Base-by-base conservation (phyloP, 805 yeast genomes). In the Candida germanica region DNA sequence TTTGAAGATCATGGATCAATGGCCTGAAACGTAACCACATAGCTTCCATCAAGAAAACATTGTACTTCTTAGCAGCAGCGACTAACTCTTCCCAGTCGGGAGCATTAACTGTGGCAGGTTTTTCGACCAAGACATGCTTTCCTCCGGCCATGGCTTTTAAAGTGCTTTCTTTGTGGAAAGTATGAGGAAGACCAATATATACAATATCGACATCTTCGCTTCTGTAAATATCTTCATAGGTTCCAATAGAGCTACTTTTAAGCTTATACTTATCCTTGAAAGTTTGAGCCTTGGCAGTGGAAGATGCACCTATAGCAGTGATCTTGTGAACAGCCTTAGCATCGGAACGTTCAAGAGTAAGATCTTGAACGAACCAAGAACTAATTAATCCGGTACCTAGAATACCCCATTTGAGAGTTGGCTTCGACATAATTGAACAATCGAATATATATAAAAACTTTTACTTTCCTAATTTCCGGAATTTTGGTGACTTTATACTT, bases 1-100 rank as follows among this genome's bases (percentile, higher is more conserved):
- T 42, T 35, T 63, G 48, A 32, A 71, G 52, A n/a, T 47, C 41
- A 2, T 30, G 4, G n/a, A 66, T 47, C 3, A 71, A 38, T 2
- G 82, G 82, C 58, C 71, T 71, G 42, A 68, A 73, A 28, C 76
- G 57, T 7, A 77, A 66, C 80, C 80, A 75, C 39, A 72, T 66
- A 8, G 73, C 83, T 49, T 77, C 83, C 79, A 77, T 70, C 21
- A 77, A 55, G 43, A 71, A 75, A 26, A 64, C 48, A 3, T 59
- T 56, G 48, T 66, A 61, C 34, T 48, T 37, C 45, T 58, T 56
- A 3, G 82, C 82, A 26, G 65, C 56, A 1, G 48, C 56, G 27
- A 64, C 49, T 5, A 76, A 46, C 26, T 61, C 67, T 22, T 55
- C 44, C 6, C 73, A 61, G 37, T 76, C 77, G 14, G 51, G 50